Conservation (phyloP, 2,329 filamentous ascomycete genomes). For the Paraphoma sp. region DNA sequence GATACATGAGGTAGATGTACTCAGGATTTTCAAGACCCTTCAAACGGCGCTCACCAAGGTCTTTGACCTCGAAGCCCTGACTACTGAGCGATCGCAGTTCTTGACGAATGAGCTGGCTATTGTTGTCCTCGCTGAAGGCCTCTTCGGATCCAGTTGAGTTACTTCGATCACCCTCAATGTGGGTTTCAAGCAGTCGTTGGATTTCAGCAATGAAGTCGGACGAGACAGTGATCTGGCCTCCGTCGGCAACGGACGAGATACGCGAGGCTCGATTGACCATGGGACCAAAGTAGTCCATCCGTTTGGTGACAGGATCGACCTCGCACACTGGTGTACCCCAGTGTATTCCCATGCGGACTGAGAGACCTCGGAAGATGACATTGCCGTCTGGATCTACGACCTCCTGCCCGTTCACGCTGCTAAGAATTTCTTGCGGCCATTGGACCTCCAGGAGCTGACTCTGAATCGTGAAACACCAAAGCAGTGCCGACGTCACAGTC, state of each 20-base stretch:
- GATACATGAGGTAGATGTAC: conserved; percentile 93
- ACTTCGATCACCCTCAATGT: conserved; percentile 80
- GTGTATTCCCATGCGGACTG: conserved; percentile 96
- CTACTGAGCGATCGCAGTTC: conserved; percentile 86
- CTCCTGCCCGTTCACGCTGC: conserved; percentile 83
- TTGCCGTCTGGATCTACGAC: conserved; percentile 83
- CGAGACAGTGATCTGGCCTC: conserved; percentile 95
- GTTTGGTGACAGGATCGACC: conserved; percentile 91
- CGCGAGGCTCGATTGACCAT: conserved; percentile 98
- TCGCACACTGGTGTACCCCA: conserved; percentile 95
- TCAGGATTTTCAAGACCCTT: conserved; percentile 98
- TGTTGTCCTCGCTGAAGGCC: conserved; percentile 74
- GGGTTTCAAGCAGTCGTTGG: conserved; percentile 85
- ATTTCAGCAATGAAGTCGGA: conserved; percentile 98
- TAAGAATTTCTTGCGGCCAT: conserved; percentile 93
- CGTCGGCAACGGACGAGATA: conserved; percentile 93
- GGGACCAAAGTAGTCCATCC: conserved; percentile 99
- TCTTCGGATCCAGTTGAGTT: conserved; percentile 75
- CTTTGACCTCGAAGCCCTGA: conserved; percentile 96
- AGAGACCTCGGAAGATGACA: conserved; percentile 90
- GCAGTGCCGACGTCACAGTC: conserved; percentile 88
- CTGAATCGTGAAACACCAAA: conserved; percentile 98
- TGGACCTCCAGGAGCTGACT: conserved; percentile 83
- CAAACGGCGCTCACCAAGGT: conserved; percentile 91
- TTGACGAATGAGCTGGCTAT: conserved; percentile 79